Conservation (phyloP, 345 rosid species). For the Clausena lansium region DNA sequence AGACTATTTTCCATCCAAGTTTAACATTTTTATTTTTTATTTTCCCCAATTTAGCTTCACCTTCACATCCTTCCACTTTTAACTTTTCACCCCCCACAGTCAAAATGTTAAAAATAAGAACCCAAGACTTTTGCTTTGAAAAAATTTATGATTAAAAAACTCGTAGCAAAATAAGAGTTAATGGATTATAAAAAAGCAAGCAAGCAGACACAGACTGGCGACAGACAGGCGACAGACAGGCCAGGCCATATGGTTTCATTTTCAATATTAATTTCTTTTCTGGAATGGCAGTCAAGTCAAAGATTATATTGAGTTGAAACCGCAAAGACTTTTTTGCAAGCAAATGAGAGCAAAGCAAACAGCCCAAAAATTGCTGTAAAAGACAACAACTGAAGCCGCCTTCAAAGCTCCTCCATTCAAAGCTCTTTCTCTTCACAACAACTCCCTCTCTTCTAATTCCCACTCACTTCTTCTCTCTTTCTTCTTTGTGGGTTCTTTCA, state of each 20-base stretch:
- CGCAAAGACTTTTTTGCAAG: not conserved
- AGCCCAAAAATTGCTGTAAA: constrained; percentile 4
- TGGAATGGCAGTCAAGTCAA: not conserved
- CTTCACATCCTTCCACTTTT: not conserved
- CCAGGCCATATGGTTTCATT: not conserved
- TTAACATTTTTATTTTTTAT: not conserved
- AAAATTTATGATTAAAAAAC: no score
- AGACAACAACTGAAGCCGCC: not conserved
- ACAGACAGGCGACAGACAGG: no score
- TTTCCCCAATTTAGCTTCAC: not conserved
- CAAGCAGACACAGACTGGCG: not conserved
- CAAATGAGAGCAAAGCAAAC: constrained; percentile 1
- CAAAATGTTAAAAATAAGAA: not conserved
- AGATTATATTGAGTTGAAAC: not conserved
- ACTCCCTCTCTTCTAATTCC: not conserved
- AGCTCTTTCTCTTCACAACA: not conserved
- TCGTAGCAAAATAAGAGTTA: not conserved
- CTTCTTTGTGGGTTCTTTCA: not conserved
- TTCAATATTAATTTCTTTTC: not conserved
- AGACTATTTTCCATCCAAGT: no score
- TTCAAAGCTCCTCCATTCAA: constrained; percentile 2
- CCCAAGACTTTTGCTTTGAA: not conserved
- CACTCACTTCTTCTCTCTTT: not conserved
- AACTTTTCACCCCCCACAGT: not conserved
- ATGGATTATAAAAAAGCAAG: not conserved